Evolutionary conservation across 2,329 filamentous ascomycete species (phyloP), one percentile per base, ranked within the genome.

Genomic region (Calonectria henricotiae): DNA sequence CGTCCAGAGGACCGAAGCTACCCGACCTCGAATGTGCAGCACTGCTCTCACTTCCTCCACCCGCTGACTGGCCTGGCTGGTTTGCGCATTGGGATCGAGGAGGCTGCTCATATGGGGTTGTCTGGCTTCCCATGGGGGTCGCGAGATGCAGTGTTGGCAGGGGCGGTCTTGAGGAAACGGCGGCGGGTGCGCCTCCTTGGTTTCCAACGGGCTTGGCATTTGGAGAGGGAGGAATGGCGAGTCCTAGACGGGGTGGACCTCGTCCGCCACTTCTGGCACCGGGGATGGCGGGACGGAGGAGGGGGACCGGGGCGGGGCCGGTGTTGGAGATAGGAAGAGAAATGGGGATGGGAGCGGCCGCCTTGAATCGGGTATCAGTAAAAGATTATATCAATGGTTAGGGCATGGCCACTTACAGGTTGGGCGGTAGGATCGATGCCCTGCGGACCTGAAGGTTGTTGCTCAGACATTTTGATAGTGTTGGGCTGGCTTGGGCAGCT

Each of bases 161-260:
- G 27, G 90, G 85, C 27, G 94, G 82, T 66, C 83, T 80, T 30
- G 81, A 77, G n/a, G 77, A 79, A 76, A 77, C 81, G 74, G 79
- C 76, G 13, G 75, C 72, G 5, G 77, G 79, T 76, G 77, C 80
- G 76, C 79, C 78, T 39, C 51, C 51, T 73, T 78, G 87, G 75
- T 86, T 87, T 75, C 89, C 89, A 62, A 96, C 90, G 2, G 95
- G 91, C 82, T 95, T 94, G 72, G 88, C 92, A 83, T 91, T 96
- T 60, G 94, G 94, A 41, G 94, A 97, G 0, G 93, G 91, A 43
- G 96, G 96, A 69, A 98, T 98, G 54, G 95, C 94, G 67, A 98
- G 89, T 51, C 95, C 96, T 69, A 98, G 89, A 77, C 93, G 91
- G 32, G 94, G 94, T 64, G 92, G 87, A 73, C 93, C 88, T 70